Evolutionary conservation across 352 stramenopile genomes (phyloP), one percentile per base, ranked within the genome.

Genomic region (Phytophthora citrophthora): DNA sequence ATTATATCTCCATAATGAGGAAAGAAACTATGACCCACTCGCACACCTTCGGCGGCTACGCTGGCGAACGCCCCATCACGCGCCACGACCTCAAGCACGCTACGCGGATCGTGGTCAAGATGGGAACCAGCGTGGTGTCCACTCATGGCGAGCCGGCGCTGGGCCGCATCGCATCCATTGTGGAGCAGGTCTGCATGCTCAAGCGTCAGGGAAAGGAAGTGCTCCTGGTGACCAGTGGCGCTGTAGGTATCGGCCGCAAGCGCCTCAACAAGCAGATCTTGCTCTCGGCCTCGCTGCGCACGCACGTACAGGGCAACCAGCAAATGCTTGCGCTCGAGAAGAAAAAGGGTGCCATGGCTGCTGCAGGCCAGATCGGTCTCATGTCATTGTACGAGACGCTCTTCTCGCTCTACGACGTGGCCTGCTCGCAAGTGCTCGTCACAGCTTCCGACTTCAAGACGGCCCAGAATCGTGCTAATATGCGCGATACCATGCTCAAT

Each of bases 341-440:
- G 70, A 93, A 94, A 64, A 90, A 95, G 50, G 82, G 85, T 48
- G 80, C 84, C 8, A 95, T 92, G 84, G 87, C 87, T 0, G 96
- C 97, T 0, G 97, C 96, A 20, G 97, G 97, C 18, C 97, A 99
- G 74, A 97, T 99, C 54, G 96, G 97, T 38, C 90, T 99, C 73
- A 99, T 99, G 96, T 98, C 96, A 66, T 82, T 99, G 29, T 99
- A 99, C 73, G 93, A 97, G 63, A 97, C 89, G 61, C 88, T 99
- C 24, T 99, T 99, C 71, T 90, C 82, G 57, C 88, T 98, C 46
- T 97, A 96, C 64, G 94, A 99, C 64, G 83, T 99, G 32, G 88
- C 95, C 2, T 96, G 95, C 57, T 98, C 94, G 11, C 97, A 99
- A 67, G 76, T 95, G 39, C 79, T 95, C 23, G 87, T 94, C 38